These are phyloP conservation scores for Polygonum maritimum DNA, from an alignment of 148 eudicot species.

Conservation along the genomic window DNA sequence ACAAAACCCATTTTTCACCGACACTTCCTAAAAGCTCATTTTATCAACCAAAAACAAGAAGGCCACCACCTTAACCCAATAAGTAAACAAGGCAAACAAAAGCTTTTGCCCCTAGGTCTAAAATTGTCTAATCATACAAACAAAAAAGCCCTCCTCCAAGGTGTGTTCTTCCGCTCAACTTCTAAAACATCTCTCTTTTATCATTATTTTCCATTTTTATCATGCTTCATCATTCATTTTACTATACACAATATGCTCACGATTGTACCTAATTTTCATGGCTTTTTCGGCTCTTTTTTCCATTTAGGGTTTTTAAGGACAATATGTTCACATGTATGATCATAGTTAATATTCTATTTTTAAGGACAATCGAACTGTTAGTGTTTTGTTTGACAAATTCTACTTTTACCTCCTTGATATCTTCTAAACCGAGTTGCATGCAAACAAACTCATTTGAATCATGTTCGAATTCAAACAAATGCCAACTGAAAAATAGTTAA, in stretches of 20 bases:
- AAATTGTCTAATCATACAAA: not conserved
- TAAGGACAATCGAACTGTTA: too few relatives aligned
- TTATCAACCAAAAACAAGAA: not conserved
- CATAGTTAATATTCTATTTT: too few relatives aligned
- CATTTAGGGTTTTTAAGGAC: too few relatives aligned
- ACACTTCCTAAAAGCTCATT: not conserved
- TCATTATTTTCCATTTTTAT: not conserved
- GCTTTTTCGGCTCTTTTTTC: not conserved
- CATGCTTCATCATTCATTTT: not conserved
- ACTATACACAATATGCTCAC: not conserved
- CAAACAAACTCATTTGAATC: too few relatives aligned
- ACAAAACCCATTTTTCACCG: not conserved
- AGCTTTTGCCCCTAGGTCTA: not conserved
- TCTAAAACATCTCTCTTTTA: not conserved
- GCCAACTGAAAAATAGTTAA: too few relatives aligned
- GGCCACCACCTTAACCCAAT: not conserved
- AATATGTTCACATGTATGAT: too few relatives aligned
- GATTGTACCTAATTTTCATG: not conserved
- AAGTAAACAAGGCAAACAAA: not conserved
- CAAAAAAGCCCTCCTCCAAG: not conserved
- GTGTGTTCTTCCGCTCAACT: not conserved
- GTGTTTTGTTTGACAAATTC: too few relatives aligned
- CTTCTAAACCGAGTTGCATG: too few relatives aligned
- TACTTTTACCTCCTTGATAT: too few relatives aligned
- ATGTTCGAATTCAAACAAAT: too few relatives aligned